Percentiles rank a stretch among this genome's conserved stretches.
phyloP scores from a whole-genome alignment of 176 grass and related monocot species.

The Carex pumila region DNA sequence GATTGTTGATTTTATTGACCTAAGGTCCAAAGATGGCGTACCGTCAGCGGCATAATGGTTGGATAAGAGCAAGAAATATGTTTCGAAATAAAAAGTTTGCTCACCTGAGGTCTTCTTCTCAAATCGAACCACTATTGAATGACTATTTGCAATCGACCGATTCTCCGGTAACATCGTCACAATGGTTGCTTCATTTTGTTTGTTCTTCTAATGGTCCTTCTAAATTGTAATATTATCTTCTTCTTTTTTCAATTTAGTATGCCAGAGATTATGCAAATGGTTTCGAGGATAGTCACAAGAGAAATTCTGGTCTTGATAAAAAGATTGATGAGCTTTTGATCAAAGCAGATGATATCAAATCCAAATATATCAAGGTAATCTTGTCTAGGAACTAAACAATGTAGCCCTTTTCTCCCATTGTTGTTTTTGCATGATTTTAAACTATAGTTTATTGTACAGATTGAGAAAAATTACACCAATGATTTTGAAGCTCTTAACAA shows the following conservation, averaged over 20 bases:
- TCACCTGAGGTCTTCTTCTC: slow-evolving; percentile 21
- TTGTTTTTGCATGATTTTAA: background rate
- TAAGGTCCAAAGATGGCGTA: background rate
- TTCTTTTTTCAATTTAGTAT: background rate
- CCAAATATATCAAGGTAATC: slow-evolving; percentile 21
- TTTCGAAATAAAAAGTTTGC: slow-evolving; percentile 14
- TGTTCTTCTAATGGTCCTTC: background rate
- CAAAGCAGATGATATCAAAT: slow-evolving; percentile 14
- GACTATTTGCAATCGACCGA: slow-evolving; percentile 15
- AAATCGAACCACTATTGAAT: slow-evolving; percentile 21
- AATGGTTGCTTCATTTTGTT: background rate
- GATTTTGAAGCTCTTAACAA: slow-evolving; percentile 12
- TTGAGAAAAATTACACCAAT: slow-evolving; percentile 3
- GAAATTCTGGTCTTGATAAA: slow-evolving; percentile 18
- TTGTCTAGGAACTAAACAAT: background rate
- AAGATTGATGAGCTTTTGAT: slow-evolving; percentile 12
- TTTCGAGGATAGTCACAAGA: slow-evolving; percentile 9
- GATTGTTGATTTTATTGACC: background rate
- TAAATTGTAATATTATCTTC: background rate
- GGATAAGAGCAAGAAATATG: slow-evolving; percentile 13
- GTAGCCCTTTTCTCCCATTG: background rate
- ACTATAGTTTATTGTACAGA: slow-evolving; percentile 11
- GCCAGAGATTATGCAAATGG: background rate
- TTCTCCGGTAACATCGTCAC: slow-evolving; percentile 12
- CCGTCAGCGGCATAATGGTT: background rate